Evolutionary conservation across 1,139 yeast species (phyloP).

Genomic region (Yamadazyma diospyri): DNA sequence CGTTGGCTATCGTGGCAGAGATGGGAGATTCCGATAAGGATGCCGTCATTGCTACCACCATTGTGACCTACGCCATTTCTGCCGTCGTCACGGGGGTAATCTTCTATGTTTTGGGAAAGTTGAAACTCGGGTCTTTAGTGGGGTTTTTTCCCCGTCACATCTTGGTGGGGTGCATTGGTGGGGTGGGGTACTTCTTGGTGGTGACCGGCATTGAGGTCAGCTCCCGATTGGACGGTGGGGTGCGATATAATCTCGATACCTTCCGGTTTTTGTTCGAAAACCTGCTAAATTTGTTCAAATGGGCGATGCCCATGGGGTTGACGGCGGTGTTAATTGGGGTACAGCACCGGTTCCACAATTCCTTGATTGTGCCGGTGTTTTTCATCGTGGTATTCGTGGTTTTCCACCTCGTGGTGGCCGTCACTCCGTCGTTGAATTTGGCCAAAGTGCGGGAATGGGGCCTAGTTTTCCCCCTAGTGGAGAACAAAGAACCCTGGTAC

Average conservation of each 20-base stretch:
- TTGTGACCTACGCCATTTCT: conserved; percentile 78
- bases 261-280: conserved; percentile 42
- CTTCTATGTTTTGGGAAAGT: conserved; percentile 72
- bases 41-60: conserved; percentile 79
- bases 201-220: conserved; percentile 91
- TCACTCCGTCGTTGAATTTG: conserved; percentile 65
- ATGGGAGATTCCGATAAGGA: conserved; percentile 49
- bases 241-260: conserved; percentile 60
- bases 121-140: conserved; percentile 77
- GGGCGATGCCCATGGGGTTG: conserved; percentile 68
- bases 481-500: conserved; percentile 81
- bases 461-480: conserved; percentile 77
- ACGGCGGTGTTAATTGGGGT: conserved; percentile 59
- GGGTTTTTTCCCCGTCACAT: conserved; percentile 97
- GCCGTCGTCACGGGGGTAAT: conserved; percentile 83
- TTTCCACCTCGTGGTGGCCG: conserved; percentile 65
- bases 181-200: conserved; percentile 90
- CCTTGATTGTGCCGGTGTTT: conserved; percentile 76
- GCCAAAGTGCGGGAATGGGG: conserved; percentile 64
- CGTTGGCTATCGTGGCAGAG: conserved; percentile 59
- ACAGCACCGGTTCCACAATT: conserved; percentile 64
- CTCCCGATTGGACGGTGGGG: conserved; percentile 71
- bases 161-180: conserved; percentile 95
- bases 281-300: conserved; percentile 51
- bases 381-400: conserved; percentile 67